These are phyloP conservation scores for Scutellaria baicalensis DNA, from an alignment of 257 asterid genomes.

Conservation along the genomic window DNA sequence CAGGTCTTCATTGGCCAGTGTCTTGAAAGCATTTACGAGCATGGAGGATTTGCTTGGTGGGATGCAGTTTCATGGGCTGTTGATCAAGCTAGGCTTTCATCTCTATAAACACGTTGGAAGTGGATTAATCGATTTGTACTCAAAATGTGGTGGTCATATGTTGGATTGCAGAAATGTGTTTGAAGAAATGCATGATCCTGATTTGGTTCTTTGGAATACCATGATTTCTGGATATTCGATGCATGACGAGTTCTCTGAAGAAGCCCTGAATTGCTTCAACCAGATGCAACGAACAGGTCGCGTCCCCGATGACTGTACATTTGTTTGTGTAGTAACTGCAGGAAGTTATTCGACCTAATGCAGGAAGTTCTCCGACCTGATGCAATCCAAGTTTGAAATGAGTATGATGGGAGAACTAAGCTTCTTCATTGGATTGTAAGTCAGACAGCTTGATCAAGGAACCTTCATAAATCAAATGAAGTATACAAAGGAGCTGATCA, in stretches of 20 bases:
- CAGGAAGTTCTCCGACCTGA: no score
- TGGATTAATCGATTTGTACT: slow-evolving; percentile 64
- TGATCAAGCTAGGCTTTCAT: slow-evolving; percentile 57
- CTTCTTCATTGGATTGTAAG: no score
- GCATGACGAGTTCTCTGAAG: slow-evolving; percentile 44
- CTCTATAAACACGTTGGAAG: slow-evolving; percentile 59
- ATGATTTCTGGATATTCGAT: slow-evolving; percentile 69
- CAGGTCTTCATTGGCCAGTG: slow-evolving; percentile 71
- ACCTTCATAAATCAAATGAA: no score
- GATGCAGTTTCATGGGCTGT: slow-evolving; percentile 52
- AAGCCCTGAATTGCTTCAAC: slow-evolving; percentile 57
- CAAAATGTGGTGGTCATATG: slow-evolving; percentile 42
- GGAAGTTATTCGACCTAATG: no score
- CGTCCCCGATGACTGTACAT: slow-evolving; percentile 68
- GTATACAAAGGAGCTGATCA: no score
- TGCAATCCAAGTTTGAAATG: no score
- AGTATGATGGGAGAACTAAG: no score
- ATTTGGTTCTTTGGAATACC: slow-evolving; percentile 72
- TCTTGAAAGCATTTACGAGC: slow-evolving; percentile 63
- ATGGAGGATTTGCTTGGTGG: slow-evolving; percentile 64
- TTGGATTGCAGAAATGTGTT: slow-evolving; percentile 40
- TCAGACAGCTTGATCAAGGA: no score
- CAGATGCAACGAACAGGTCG: slow-evolving; percentile 54
- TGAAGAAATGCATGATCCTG: slow-evolving; percentile 43
- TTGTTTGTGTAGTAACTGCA: slow-evolving; percentile 52